A percentile compares a stretch with the other conserved stretches of the same genome.
phyloP scores from a whole-genome alignment of 2,329 filamentous ascomycete species.

The Fusarium agapanthi region DNA sequence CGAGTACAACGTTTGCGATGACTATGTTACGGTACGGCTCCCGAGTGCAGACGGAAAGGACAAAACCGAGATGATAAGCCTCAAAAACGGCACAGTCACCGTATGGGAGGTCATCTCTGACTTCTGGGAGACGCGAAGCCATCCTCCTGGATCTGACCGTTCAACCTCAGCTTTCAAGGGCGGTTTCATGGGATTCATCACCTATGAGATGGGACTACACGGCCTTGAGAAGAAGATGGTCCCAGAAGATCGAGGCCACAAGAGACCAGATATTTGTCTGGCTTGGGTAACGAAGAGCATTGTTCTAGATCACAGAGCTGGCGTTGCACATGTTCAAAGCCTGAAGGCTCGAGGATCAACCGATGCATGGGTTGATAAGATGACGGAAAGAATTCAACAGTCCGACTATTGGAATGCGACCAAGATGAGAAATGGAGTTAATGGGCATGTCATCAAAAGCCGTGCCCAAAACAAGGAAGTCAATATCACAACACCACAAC shows the following conservation, averaged over 20 bases:
- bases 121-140: conserved; percentile 49
- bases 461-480: not conserved
- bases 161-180: conserved; percentile 72
- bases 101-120: conserved; percentile 63
- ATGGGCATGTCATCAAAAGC: conserved; percentile 26
- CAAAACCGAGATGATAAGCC: conserved; percentile 26
- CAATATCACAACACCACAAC: conserved; percentile 52
- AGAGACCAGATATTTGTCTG: conserved; percentile 76
- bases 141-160: conserved; percentile 28
- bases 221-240: conserved; percentile 45
- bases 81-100: conserved; percentile 43
- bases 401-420: conserved; percentile 46
- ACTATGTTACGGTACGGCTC: conserved; percentile 45
- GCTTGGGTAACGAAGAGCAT: conserved; percentile 81
- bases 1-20: conserved; percentile 64
- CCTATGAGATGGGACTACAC: conserved; percentile 80
- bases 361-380: conserved; percentile 45
- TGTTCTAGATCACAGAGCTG: conserved; percentile 75
- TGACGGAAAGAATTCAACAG: conserved; percentile 43
- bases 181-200: conserved; percentile 84
- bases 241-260: conserved; percentile 44
- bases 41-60: conserved; percentile 19
- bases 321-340: conserved; percentile 70
- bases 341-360: conserved; percentile 40
- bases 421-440: conserved; percentile 1